These are phyloP conservation scores for Cynara cardunculus DNA, from an alignment of 129 eudicot genomes.

Conservation along the genomic window DNA sequence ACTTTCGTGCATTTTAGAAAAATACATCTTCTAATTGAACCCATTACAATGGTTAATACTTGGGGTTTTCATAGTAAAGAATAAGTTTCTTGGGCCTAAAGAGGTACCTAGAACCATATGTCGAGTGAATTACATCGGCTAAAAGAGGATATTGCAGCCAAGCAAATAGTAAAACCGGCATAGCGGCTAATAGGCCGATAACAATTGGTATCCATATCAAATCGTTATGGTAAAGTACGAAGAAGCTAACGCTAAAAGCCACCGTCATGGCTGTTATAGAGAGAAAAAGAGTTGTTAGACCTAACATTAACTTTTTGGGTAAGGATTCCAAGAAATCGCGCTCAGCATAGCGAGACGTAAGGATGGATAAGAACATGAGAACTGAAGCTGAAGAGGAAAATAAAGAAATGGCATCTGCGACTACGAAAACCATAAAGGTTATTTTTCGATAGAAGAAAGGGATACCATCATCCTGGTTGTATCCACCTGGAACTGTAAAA, in stretches of 20 bases:
- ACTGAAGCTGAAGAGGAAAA: conserved; percentile 39
- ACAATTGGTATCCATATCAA: conserved; percentile 30
- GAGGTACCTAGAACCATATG: conserved; percentile 37
- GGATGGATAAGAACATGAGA: conserved; percentile 48
- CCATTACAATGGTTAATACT: background rate
- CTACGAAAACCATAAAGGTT: conserved; percentile 22
- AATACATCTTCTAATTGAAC: background rate
- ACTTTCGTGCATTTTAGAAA: background rate
- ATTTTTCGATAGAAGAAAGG: conserved; percentile 24
- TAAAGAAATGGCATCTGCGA: conserved; percentile 38
- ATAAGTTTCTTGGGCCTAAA: conserved; percentile 20
- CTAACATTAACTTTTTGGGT: conserved; percentile 38
- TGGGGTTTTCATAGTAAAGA: conserved; percentile 10
- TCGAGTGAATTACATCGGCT: conserved; percentile 36
- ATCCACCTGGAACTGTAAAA: conserved; percentile 46
- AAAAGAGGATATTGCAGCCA: conserved; percentile 46
- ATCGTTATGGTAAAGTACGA: conserved; percentile 19
- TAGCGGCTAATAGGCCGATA: conserved; percentile 26
- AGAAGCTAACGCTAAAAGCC: conserved; percentile 40
- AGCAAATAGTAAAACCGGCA: conserved; percentile 38
- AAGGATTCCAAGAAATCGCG: conserved; percentile 47
- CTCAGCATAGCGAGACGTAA: conserved; percentile 56
- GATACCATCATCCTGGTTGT: conserved; percentile 23
- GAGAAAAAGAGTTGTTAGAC: conserved; percentile 33
- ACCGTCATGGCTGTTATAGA: conserved; percentile 34